Evolutionary conservation across 139 green algal species (phyloP).

Genomic region (Auxenochlorella pyrenoidosa): DNA sequence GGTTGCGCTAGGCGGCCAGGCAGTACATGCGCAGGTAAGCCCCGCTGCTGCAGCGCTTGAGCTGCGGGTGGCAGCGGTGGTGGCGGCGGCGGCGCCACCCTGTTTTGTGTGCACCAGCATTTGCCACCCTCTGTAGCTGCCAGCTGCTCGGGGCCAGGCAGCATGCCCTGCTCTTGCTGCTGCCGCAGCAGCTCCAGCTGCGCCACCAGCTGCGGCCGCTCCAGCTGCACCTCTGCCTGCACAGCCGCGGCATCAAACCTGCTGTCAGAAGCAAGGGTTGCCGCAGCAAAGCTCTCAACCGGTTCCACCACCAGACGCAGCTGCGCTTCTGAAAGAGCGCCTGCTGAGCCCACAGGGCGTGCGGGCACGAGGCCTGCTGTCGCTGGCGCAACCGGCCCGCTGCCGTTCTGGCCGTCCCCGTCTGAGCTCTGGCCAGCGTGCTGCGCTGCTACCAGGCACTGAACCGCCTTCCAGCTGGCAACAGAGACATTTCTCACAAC

Average conservation of each 20-base stretch:
- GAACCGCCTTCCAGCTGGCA: background rate
- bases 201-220: conserved; percentile 11
- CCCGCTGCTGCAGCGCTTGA: background rate
- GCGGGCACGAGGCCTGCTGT: background rate
- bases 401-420: background rate
- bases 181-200: background rate
- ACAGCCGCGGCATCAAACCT: conserved; percentile 9
- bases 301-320: background rate
- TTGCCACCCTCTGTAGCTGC: background rate
- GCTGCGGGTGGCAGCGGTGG: background rate
- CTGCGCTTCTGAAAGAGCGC: background rate
- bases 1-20: background rate
- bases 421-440: background rate
- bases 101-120: background rate
- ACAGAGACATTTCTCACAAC: background rate
- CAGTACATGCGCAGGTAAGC: too few relatives aligned
- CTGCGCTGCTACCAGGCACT: background rate
- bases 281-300: background rate
- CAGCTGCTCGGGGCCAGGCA: background rate
- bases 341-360: background rate
- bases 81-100: conserved; percentile 15
- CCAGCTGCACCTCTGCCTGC: conserved; percentile 25
- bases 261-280: background rate
- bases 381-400: background rate
- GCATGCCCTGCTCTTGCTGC: background rate